Base-by-base conservation (phyloP, 23 red algal genomes). In the Gracilaria domingensis region DNA sequence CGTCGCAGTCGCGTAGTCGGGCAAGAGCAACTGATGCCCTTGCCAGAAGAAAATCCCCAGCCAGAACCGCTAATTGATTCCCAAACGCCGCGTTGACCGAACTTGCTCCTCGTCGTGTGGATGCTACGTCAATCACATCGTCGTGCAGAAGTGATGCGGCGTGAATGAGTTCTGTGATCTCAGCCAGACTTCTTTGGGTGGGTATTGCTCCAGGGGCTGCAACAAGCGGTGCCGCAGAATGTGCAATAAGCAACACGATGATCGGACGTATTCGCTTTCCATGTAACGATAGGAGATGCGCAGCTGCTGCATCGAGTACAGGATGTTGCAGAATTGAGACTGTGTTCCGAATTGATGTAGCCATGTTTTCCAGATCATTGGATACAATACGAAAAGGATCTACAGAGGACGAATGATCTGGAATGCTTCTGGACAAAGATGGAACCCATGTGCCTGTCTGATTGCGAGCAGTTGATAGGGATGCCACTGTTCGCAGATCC, bases 101-200 rank as follows among this genome's bases (percentile, higher is more conserved):
- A 56, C 67, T 39, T 12, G 75, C 84, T n/a, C 88, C 90, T 21
- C 97, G 94, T 8, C 97, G 79, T 8, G 94, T 95, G 35, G 88
- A 83, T 13, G 97, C 88, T 50, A 87, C 97, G 59, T 99, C 97
- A 64, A 99, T 99, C 25, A 99, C 97, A 83, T 99, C 97, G 82
- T 99, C 97, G 80, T 99, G 97, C 0, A 99, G 86, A 23, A 99
- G 86, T 28, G 91, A 95, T 14, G 97, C 97, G 12, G 93, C 91
- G 91, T 99, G 97, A 39, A 99, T 99, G 29, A 99, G 73, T 69
- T 99, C 97, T 9, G 97, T 96, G 66, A 99, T 99, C 53, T 96
- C 91, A 17, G 97, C 97, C 51, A 99, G 86, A 17, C 83, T 69
- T 20, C 93, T 37, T 75, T 96, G 94, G 16, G 56, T 82, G 11